phyloP scores from a whole-genome alignment of 192 early-diverging fungal genomes.

The Coemansia sp. region DNA sequence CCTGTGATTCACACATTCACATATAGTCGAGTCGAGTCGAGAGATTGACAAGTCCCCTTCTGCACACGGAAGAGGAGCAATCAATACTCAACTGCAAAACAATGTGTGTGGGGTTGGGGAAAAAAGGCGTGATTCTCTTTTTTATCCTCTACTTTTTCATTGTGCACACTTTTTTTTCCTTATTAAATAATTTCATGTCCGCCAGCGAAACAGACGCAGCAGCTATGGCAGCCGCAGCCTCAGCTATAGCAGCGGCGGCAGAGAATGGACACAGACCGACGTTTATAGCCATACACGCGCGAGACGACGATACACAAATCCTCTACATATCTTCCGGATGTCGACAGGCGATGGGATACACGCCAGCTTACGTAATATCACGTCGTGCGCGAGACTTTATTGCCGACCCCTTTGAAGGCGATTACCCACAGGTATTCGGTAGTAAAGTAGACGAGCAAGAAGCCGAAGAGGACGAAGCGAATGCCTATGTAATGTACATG shows the following conservation, averaged over 20 bases:
- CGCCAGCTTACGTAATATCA: slow-evolving; percentile 31
- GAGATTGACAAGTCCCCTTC: not conserved
- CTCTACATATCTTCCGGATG: slow-evolving; percentile 53
- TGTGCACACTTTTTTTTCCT: not conserved
- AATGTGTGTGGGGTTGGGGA: not conserved
- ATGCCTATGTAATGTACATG: slow-evolving; percentile 47
- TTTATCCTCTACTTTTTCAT: not conserved
- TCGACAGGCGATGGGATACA: slow-evolving; percentile 38
- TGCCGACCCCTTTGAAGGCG: slow-evolving; percentile 29
- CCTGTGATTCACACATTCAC: too few species aligned
- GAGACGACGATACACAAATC: slow-evolving; percentile 34
- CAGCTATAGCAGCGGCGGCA: not conserved
- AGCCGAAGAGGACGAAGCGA: slow-evolving; percentile 41
- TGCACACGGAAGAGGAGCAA: not conserved
- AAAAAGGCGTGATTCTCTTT: not conserved
- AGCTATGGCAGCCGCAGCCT: not conserved
- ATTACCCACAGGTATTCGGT: slow-evolving; percentile 33
- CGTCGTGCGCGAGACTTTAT: slow-evolving; percentile 40
- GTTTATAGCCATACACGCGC: slow-evolving; percentile 45
- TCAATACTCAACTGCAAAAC: not conserved
- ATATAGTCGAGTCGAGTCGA: too few species aligned
- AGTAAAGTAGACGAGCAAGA: slow-evolving; percentile 37
- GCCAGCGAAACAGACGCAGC: not conserved
- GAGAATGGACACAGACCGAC: slow-evolving; percentile 22
- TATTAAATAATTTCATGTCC: not conserved